phyloP scores from a whole-genome alignment of 2,329 filamentous ascomycete genomes.

The Trichophyton simii region DNA sequence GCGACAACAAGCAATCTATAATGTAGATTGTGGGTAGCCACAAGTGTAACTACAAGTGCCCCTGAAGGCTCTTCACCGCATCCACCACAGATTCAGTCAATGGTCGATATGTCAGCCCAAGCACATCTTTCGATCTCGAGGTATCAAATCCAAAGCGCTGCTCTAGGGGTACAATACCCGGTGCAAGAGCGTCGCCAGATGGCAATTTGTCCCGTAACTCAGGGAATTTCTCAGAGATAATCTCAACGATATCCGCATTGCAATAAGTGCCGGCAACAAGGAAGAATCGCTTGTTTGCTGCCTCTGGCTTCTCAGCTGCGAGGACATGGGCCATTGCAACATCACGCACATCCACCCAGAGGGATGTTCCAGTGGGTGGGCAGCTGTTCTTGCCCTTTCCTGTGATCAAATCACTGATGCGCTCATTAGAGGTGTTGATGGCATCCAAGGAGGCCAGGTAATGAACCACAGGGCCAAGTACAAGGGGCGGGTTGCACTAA shows the following conservation, averaged over 20 bases:
- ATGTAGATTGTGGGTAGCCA: background rate
- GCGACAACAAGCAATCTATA: too few species aligned
- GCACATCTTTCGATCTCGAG: slow-evolving; percentile 27
- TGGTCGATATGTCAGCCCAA: slow-evolving; percentile 29
- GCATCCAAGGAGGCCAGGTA: slow-evolving; percentile 50
- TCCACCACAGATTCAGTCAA: slow-evolving; percentile 14
- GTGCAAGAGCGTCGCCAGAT: slow-evolving; percentile 18
- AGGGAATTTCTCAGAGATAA: slow-evolving; percentile 32
- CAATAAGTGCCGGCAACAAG: slow-evolving; percentile 29
- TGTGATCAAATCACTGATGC: slow-evolving; percentile 50
- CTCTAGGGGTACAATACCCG: slow-evolving; percentile 21
- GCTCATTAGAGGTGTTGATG: slow-evolving; percentile 62
- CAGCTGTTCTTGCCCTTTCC: slow-evolving; percentile 47
- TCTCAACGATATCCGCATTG: slow-evolving; percentile 32
- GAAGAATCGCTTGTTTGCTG: slow-evolving; percentile 37
- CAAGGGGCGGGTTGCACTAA: slow-evolving; percentile 43
- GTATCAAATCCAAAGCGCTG: slow-evolving; percentile 27
- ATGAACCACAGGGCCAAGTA: slow-evolving; percentile 52
- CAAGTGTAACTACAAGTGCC: background rate
- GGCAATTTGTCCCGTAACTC: slow-evolving; percentile 32
- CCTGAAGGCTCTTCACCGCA: slow-evolving; percentile 14
- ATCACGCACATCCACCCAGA: slow-evolving; percentile 45
- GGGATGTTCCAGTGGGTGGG: slow-evolving; percentile 44
- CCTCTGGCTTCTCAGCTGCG: slow-evolving; percentile 35
- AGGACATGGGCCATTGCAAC: slow-evolving; percentile 37